phyloP scores from a whole-genome alignment of 768 basidiomycete genomes.

The Kwoniella sp. region DNA sequence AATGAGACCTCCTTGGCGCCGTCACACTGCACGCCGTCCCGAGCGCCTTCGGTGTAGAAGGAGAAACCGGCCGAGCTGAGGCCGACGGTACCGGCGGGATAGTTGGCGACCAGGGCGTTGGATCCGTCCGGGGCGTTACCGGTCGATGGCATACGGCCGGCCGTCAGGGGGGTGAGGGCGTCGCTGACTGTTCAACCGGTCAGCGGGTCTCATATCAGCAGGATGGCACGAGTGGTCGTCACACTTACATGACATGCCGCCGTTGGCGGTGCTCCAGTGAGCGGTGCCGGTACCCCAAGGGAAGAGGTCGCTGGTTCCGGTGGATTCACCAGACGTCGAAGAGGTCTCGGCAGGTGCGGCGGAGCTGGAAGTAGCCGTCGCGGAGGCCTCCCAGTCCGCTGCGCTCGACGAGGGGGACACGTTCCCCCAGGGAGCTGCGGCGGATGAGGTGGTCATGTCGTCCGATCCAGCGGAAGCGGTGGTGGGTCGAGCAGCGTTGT shows the following conservation, averaged over 20 bases:
- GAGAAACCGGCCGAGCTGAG: slow-evolving; percentile 55
- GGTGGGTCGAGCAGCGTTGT: slow-evolving; percentile 1
- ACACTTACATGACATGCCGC: slow-evolving; percentile 7
- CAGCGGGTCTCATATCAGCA: no score
- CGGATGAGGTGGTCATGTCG: slow-evolving; percentile 2
- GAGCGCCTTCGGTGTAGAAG: slow-evolving; percentile 66
- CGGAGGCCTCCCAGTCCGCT: neutral
- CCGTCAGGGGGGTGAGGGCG: slow-evolving; percentile 37
- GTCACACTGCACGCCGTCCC: slow-evolving; percentile 56
- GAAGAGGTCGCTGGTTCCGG: slow-evolving; percentile 4
- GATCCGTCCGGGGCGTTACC: slow-evolving; percentile 40
- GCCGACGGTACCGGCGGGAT: slow-evolving; percentile 28
- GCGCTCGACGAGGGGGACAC: slow-evolving; percentile 1
- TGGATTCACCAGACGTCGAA: slow-evolving; percentile 7
- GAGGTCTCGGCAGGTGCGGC: slow-evolving; percentile 10
- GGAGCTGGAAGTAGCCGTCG: slow-evolving; percentile 1
- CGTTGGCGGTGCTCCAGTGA: slow-evolving; percentile 8
- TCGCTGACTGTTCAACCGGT: slow-evolving; percentile 24
- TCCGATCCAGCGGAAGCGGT: neutral
- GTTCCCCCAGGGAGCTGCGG: neutral
- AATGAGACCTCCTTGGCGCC: slow-evolving; percentile 66
- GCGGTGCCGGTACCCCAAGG: slow-evolving; percentile 13
- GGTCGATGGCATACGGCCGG: slow-evolving; percentile 29
- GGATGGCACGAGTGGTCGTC: neutral
- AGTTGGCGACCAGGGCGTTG: slow-evolving; percentile 28